These are phyloP conservation scores for Lachancea cidri DNA, from an alignment of 805 yeast genomes.

Conservation along the genomic window DNA sequence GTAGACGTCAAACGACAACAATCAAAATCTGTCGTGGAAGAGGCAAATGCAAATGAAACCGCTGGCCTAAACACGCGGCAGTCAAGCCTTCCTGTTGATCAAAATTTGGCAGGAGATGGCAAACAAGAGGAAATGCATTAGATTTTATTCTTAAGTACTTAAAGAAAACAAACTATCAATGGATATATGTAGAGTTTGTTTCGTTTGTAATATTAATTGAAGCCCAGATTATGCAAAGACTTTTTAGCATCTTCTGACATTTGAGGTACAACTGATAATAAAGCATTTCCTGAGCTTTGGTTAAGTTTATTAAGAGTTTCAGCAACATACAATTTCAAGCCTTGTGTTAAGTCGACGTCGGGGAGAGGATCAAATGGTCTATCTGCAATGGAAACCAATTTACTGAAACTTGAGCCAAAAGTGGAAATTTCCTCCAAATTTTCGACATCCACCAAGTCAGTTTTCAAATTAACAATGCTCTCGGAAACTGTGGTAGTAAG, in stretches of 20 bases:
- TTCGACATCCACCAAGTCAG: conserved; percentile 36
- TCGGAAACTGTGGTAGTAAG: conserved; percentile 36
- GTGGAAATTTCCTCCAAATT: conserved; percentile 69
- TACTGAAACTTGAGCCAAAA: conserved; percentile 84
- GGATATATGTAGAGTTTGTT: conserved; percentile 1
- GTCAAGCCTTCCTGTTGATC: background rate
- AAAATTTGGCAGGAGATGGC: background rate
- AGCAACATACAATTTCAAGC: conserved; percentile 21
- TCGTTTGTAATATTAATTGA: conserved; percentile 2
- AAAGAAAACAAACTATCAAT: background rate
- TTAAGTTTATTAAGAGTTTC: conserved; percentile 21
- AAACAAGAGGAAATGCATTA: background rate
- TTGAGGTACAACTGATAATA: conserved; percentile 24
- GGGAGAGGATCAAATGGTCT: conserved; percentile 70
- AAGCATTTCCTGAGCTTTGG: conserved; percentile 15
- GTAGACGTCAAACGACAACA: background rate
- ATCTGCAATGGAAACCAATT: conserved; percentile 55
- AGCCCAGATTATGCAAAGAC: conserved; percentile 18
- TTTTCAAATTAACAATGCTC: conserved; percentile 35
- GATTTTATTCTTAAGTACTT: background rate
- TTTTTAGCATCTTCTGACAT: conserved; percentile 23
- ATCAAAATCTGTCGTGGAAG: background rate
- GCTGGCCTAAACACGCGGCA: too few species aligned
- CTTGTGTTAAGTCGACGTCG: conserved; percentile 35
- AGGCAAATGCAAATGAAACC: too few species aligned